Percentiles rank a stretch among this genome's conserved stretches.
Evolutionary conservation across 208 protist genomes (phyloP).

Genomic region (Tritrichomonas musculus): DNA sequence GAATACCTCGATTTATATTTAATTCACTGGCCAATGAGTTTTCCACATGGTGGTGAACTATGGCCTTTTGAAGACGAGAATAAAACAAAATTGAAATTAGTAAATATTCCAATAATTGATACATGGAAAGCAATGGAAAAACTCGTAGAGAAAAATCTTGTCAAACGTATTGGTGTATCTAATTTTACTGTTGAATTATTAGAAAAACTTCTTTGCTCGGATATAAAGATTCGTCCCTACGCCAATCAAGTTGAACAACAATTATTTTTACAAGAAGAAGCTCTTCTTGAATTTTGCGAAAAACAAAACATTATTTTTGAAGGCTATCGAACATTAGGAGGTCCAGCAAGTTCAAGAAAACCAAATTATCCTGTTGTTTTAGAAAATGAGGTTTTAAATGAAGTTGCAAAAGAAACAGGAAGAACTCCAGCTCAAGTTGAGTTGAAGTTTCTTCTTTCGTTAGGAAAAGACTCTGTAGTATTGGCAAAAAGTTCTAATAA

Average conservation of each 20-base stretch:
- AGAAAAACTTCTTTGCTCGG: not conserved
- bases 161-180: constrained; percentile 55
- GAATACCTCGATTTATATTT: constrained; percentile 85
- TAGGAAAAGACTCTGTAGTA: not conserved
- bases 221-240: not conserved
- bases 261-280: not conserved
- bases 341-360: not conserved
- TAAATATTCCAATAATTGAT: constrained; percentile 41
- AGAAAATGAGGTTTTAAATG: not conserved
- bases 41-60: constrained; percentile 36
- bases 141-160: constrained; percentile 49
- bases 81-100: not conserved
- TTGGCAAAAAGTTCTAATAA: not conserved
- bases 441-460: not conserved
- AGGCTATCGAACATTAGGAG: not conserved
- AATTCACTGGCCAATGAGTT: constrained; percentile 76
- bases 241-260: not conserved
- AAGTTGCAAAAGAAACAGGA: not conserved
- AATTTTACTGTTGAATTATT: constrained; percentile 37
- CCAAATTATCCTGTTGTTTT: not conserved
- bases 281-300: not conserved
- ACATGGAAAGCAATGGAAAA: constrained; percentile 62
- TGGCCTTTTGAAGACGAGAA: not conserved
- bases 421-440: not conserved
- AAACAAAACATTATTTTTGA: not conserved